Evolutionary conservation across 768 basidiomycete species (phyloP).

Genomic region (Kwoniella botswanensis): DNA sequence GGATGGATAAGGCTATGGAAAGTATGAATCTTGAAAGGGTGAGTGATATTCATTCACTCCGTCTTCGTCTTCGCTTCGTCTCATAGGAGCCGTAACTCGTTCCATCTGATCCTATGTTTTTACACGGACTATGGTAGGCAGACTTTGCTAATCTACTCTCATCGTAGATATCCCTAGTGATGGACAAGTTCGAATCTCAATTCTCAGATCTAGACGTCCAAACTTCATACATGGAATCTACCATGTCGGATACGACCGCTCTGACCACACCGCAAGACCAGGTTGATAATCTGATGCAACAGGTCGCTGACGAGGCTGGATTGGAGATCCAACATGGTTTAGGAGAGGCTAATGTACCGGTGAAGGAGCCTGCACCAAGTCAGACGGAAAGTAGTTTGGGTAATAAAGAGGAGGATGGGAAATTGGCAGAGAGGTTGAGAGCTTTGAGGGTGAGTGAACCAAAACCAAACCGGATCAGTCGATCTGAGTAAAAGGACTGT

Average conservation of each 20-base stretch:
- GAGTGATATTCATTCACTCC: constrained; percentile 48
- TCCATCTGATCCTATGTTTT: no score
- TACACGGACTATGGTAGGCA: no score
- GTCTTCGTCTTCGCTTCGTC: neutral
- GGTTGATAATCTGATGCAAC: constrained; percentile 85
- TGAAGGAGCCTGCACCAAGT: constrained; percentile 62
- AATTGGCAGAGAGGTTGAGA: constrained; percentile 80
- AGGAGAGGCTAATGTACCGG: constrained; percentile 66
- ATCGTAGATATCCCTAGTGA: constrained; percentile 87
- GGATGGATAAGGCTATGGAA: constrained; percentile 99
- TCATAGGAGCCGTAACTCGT: neutral
- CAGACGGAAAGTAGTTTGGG: constrained; percentile 70
- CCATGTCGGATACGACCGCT: constrained; percentile 91
- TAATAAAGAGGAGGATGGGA: constrained; percentile 56
- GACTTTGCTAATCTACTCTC: no score
- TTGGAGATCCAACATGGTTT: constrained; percentile 93
- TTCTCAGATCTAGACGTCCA: constrained; percentile 98
- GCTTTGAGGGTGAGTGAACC: constrained; percentile 67
- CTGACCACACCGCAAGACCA: constrained; percentile 95
- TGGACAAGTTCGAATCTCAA: constrained; percentile 98
- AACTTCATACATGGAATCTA: constrained; percentile 96
- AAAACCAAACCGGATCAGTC: neutral
- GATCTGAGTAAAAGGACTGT: neutral
- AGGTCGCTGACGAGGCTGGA: constrained; percentile 95
- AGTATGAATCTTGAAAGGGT: constrained; percentile 98